phyloP scores from a whole-genome alignment of 192 early-diverging fungal species.

The Coemansia sp. region DNA sequence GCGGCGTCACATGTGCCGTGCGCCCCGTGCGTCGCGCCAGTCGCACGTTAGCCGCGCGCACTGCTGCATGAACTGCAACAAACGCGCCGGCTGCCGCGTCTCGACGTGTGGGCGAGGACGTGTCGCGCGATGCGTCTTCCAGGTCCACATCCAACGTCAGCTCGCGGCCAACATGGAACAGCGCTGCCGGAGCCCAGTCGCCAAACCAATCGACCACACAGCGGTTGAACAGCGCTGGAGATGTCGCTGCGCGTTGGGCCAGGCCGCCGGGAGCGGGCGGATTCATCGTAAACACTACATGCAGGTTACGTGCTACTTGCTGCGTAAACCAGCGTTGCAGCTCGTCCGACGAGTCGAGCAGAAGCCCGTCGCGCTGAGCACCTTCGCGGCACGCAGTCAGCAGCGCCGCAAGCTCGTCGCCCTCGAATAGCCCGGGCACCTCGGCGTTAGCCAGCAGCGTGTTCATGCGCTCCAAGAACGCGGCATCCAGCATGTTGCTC shows the following conservation, averaged over 20 bases:
- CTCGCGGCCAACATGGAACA: conserved; percentile 97
- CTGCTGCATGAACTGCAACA: conserved; percentile 89
- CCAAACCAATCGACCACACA: conserved; percentile 99
- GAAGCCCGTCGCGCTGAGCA: conserved; percentile 86
- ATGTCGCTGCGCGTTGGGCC: conserved; percentile 91
- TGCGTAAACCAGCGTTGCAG: conserved; percentile 97
- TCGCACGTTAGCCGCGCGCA: conserved; percentile 81
- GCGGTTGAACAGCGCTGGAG: conserved; percentile 99
- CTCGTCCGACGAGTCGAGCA: conserved; percentile 93
- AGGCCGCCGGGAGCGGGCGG: conserved; percentile 86
- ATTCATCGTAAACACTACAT: conserved; percentile 99
- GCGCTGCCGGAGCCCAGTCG: conserved; percentile 97
- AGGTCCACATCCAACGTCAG: conserved; percentile 90
- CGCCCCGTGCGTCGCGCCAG: conserved; percentile 79
- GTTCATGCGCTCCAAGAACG: conserved; percentile 99
- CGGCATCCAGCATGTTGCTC: conserved; percentile 93
- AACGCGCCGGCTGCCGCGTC: conserved; percentile 87
- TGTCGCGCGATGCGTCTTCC: conserved; percentile 74
- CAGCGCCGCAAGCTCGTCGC: conserved; percentile 92
- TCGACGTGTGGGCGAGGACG: conserved; percentile 76
- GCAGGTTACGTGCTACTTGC: conserved; percentile 94
- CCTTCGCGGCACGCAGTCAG: conserved; percentile 96
- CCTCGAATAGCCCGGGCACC: conserved; percentile 98
- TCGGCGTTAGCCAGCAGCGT: conserved; percentile 98
- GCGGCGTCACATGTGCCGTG: conserved; percentile 89